Percentiles rank a stretch among this genome's conserved stretches.
Evolutionary conservation across 352 stramenopile genomes (phyloP).

Genomic region (Plasmopara halstedii): DNA sequence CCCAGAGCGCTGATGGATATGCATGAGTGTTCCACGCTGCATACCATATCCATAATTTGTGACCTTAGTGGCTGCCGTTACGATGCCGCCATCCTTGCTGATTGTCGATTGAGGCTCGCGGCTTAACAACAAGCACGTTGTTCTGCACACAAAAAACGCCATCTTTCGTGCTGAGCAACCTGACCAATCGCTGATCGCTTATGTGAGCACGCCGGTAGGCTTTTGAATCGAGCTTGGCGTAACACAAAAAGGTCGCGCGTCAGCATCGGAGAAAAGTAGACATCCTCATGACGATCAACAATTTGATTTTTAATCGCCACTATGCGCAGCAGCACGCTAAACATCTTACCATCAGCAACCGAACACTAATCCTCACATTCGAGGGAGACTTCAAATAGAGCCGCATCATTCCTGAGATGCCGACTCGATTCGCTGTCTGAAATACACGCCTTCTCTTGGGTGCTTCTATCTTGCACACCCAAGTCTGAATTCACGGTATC

Average conservation of each 20-base stretch:
- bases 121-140: background rate
- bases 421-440: background rate
- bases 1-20: background rate
- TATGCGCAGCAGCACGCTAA: no score
- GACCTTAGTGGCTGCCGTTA: no score
- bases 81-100: no score
- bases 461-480: background rate
- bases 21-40: background rate
- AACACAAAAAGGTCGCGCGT: background rate
- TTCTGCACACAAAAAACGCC: background rate
- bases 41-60: background rate
- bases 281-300: background rate
- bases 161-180: background rate
- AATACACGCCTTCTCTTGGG: background rate
- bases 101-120: background rate
- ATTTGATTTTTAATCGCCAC: no score
- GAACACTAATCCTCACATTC: background rate
- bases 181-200: background rate
- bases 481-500: no score
- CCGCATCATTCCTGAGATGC: background rate
- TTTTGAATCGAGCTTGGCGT: background rate
- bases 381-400: background rate
- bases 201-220: background rate
- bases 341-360: background rate
- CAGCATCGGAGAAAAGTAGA: background rate